These are phyloP conservation scores for Proliferodiscus dingleyae DNA, from an alignment of 2,329 filamentous ascomycete genomes.

Conservation along the genomic window DNA sequence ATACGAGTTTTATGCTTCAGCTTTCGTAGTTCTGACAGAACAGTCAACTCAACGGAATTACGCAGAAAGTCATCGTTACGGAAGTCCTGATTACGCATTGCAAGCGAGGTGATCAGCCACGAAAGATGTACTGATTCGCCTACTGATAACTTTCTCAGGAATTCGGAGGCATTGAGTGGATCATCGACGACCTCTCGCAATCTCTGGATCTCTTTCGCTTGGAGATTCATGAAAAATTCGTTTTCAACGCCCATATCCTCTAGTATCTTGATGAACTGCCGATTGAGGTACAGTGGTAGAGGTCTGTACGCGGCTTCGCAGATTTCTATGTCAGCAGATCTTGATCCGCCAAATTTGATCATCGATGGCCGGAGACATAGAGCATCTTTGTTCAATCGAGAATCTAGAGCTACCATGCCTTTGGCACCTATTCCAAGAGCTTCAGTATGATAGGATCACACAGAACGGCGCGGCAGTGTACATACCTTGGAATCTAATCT, in stretches of 20 bases:
- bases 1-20: constrained; percentile 78
- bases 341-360: constrained; percentile 65
- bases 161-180: constrained; percentile 57
- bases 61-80: constrained; percentile 64
- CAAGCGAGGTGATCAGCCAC: constrained; percentile 55
- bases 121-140: constrained; percentile 56
- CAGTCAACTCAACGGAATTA: constrained; percentile 63
- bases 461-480: no score
- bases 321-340: constrained; percentile 58
- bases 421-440: constrained; percentile 53
- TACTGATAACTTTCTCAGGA: constrained; percentile 59
- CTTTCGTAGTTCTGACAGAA: constrained; percentile 65
- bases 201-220: constrained; percentile 55
- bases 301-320: constrained; percentile 65
- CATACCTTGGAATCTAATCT: constrained; percentile 64
- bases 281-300: constrained; percentile 67
- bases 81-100: constrained; percentile 58
- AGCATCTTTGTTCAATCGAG: constrained; percentile 48
- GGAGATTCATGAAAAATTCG: constrained; percentile 58
- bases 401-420: constrained; percentile 71
- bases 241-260: constrained; percentile 66
- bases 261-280: constrained; percentile 78
- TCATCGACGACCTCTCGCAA: constrained; percentile 56
- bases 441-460: no score
- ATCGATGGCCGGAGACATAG: constrained; percentile 68